Base-by-base conservation (phyloP, 495 filamentous ascomycete genomes). In the Wilcoxina mikolae region DNA sequence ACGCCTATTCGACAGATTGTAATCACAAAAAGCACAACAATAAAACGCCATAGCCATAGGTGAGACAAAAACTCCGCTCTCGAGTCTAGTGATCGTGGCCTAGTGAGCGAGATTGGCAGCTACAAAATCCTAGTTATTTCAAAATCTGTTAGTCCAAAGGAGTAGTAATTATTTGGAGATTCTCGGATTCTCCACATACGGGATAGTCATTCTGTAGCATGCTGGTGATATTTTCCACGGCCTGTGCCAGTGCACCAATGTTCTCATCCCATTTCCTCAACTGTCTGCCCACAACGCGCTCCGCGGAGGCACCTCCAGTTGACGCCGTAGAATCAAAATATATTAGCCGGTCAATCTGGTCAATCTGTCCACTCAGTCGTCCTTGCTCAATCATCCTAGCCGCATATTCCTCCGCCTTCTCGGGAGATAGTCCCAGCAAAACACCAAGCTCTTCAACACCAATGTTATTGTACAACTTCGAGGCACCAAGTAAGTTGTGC, bases 321-420 rank as follows among this genome's bases (percentile, higher is more conserved):
- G 51, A 55, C 4, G 59, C 50, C 10, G 57, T 61, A 3, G 60
- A 60, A 55, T 65, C 62, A 63, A 98, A 98, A 63, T 78, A 85
- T 39, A 98, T 91, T 9, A 89, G 68, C 12, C 84, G 73, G 56
- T 88, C 85, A 64, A 98, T 93, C 72, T 96, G 91, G 69, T 98
- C 93, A 62, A 98, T 95, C 46, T 79, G 79, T 7, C 91, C 91
- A 1, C 77, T 76, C 55, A 98, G 69, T 23, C 91, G 79, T 15
- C 84, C 85, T 68, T 95, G 87, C 70, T 95, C 89, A 58, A 96
- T 87, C 91, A 98, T 98, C 47, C 77, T 75, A 2, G 91, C 88
- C 11, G 93, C 90, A 49, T 87, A 94, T 18, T 82, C 81, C 73
- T 96, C 93, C 17, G 91, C 93, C 62, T 82, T 83, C 56, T 86